A percentile compares a stretch with the other conserved stretches of the same genome.
These are phyloP conservation scores for Trichophyton mentagrophytes DNA, from an alignment of 2,329 filamentous ascomycete species.

Conservation along the genomic window DNA sequence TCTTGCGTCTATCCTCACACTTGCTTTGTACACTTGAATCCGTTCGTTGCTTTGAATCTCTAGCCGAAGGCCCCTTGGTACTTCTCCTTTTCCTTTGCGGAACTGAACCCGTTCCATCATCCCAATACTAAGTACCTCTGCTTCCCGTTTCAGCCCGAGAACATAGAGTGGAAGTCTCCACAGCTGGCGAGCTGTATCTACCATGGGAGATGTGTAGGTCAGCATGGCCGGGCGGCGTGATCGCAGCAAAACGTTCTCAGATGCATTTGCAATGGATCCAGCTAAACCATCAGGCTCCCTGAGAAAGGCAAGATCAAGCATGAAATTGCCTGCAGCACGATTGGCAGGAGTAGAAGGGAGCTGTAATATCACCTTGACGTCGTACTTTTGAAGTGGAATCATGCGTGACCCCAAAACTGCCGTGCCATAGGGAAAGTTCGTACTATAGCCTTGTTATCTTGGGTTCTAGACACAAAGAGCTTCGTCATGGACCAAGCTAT, in stretches of 20 bases:
- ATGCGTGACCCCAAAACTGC: constrained; percentile 42
- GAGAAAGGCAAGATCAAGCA: constrained; percentile 65
- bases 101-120: constrained; percentile 68
- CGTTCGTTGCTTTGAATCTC: constrained; percentile 57
- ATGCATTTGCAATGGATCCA: constrained; percentile 19
- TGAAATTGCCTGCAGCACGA: constrained; percentile 74
- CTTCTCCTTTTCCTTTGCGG: constrained; percentile 37
- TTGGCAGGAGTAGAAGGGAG: constrained; percentile 71
- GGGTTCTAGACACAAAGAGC: not conserved
- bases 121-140: constrained; percentile 48
- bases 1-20: constrained; percentile 57
- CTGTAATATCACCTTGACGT: constrained; percentile 60
- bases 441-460: constrained; percentile 17
- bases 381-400: constrained; percentile 66
- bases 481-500: not conserved
- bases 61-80: constrained; percentile 44
- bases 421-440: constrained; percentile 41
- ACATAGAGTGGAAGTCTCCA: constrained; percentile 57
- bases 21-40: constrained; percentile 64
- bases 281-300: constrained; percentile 26
- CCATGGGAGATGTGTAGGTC: constrained; percentile 61
- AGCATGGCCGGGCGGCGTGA: constrained; percentile 66
- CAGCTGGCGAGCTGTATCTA: constrained; percentile 49
- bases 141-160: constrained; percentile 52
- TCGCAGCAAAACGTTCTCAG: constrained; percentile 40